Base-by-base conservation (phyloP, 257 asterid genomes). In the Linderniella brevidens region DNA sequence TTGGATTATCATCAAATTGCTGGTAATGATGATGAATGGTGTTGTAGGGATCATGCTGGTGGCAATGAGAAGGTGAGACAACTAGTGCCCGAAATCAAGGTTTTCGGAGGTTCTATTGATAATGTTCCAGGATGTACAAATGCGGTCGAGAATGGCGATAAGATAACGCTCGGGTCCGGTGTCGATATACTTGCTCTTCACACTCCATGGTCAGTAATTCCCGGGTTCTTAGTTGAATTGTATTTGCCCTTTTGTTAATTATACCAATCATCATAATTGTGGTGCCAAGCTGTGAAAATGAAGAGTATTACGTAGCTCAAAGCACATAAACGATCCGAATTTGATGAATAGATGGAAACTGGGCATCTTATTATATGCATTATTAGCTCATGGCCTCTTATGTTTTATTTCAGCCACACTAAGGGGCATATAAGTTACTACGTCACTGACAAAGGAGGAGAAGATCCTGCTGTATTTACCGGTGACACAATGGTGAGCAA, bases 1-100 rank as follows among this genome's bases (percentile, higher is more conserved):
- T 15, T 1, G 48, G 4, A 16, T 17, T 43, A 13, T 8, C 18
- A 8, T 1, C 17, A n/a, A 8, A 43, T 13, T 25, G 32, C 32
- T 25, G 3, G 32, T 6, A 43, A 37, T 58, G 35, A 11, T 14
- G 9, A 8, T 56, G 25, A 16, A 50, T 9, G 46, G 18, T 43
- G 37, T 57, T 50, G 47, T 55, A 88, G 96, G 98, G 94, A 88
- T 70, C 98, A 85, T 73, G 94, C 98, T 56, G 96, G 96, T 65
- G 98, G 98, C 17, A 80, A 88, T 62, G 94, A 80, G 51, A 76
- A 81, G 77, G 68, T 88, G 60, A 88, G 74, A 73, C 75, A 76
- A 65, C 53, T 84, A 48, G 56, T 84, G 49, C 98, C 94, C 10
- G 86, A 66, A 35, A 74, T 88, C 47, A 78, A 81, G 72, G 60